phyloP scores from a whole-genome alignment of 495 filamentous ascomycete species.

The Acidiella bohemica region DNA sequence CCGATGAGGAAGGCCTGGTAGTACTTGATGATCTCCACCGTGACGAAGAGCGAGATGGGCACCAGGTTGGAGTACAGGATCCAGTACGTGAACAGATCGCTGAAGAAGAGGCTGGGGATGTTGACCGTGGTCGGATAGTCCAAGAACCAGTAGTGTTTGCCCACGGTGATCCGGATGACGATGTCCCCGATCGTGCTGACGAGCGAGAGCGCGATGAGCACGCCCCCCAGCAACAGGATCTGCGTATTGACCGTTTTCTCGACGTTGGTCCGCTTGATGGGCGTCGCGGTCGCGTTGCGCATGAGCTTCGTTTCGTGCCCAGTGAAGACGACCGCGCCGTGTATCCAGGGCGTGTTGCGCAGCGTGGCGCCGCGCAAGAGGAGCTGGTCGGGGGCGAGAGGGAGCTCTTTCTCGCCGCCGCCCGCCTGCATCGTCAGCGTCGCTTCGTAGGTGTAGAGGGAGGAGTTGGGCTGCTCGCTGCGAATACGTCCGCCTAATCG shows the following conservation, averaged over 20 bases:
- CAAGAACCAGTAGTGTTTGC: conserved; percentile 54
- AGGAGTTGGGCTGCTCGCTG: conserved; percentile 97
- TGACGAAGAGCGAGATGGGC: conserved; percentile 95
- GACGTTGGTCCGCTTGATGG: conserved; percentile 93
- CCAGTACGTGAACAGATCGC: conserved; percentile 96
- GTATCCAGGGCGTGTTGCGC: conserved; percentile 94
- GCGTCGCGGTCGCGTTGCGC: conserved; percentile 94
- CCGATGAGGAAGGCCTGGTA: conserved; percentile 92
- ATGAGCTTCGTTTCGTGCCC: conserved; percentile 98
- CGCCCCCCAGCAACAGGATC: conserved; percentile 75
- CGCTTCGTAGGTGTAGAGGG: conserved; percentile 95
- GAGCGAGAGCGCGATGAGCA: conserved; percentile 71
- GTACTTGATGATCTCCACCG: conserved; percentile 95
- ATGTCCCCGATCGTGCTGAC: conserved; percentile 87
- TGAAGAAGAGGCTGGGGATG: conserved; percentile 69
- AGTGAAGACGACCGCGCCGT: conserved; percentile 93
- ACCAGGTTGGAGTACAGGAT: conserved; percentile 96
- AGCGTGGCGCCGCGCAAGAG: conserved; percentile 89
- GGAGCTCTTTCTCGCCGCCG: conserved; percentile 85
- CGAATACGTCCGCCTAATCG: conserved; percentile 72
- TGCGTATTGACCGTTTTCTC: conserved; percentile 86
- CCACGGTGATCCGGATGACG: conserved; percentile 51
- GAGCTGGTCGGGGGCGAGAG: conserved; percentile 69
- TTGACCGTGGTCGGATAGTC: conserved; percentile 42
- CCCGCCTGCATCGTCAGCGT: conserved; percentile 86